Percentiles rank a stretch among this genome's conserved stretches.
phyloP scores from a whole-genome alignment of 371 early-diverging fungal genomes.

The Mucor piriformis region DNA sequence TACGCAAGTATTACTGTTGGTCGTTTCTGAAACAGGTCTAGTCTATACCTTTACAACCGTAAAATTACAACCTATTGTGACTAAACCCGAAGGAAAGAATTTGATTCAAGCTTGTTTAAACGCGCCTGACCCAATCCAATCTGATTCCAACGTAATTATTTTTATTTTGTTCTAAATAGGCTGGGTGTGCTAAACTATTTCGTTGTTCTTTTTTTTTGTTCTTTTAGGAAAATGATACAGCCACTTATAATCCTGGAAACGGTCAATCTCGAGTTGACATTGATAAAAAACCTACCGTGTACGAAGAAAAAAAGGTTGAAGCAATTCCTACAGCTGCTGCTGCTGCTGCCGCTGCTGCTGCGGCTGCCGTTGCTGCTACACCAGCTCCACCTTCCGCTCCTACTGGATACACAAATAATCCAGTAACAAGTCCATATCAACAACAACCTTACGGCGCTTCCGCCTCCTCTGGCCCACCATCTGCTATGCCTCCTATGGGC shows the following conservation, averaged over 20 bases:
- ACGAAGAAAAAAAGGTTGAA: slow-evolving; percentile 7
- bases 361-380: not conserved
- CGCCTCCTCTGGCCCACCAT: not conserved
- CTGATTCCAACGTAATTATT: slow-evolving; percentile 19
- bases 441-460: slow-evolving; percentile 8
- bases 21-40: slow-evolving; percentile 98
- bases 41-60: slow-evolving; percentile 99
- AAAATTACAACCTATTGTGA: slow-evolving; percentile 95
- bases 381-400: not conserved
- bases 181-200: no score
- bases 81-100: slow-evolving; percentile 92
- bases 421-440: slow-evolving; percentile 16
- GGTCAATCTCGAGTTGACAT: slow-evolving; percentile 10
- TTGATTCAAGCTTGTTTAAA: slow-evolving; percentile 95
- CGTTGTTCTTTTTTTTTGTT: not conserved
- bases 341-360: not conserved
- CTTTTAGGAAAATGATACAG: slow-evolving; percentile 9
- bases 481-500: slow-evolving; percentile 12
- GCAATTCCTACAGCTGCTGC: slow-evolving; percentile 1
- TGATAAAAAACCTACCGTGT: not conserved
- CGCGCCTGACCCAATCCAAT: slow-evolving; percentile 66
- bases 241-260: slow-evolving; percentile 1
- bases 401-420: not conserved
- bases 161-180: not conserved
- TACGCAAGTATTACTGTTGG: slow-evolving; percentile 94